Base-by-base conservation (phyloP, 768 basidiomycete genomes). In the Rhizopogon vinicolor region DNA sequence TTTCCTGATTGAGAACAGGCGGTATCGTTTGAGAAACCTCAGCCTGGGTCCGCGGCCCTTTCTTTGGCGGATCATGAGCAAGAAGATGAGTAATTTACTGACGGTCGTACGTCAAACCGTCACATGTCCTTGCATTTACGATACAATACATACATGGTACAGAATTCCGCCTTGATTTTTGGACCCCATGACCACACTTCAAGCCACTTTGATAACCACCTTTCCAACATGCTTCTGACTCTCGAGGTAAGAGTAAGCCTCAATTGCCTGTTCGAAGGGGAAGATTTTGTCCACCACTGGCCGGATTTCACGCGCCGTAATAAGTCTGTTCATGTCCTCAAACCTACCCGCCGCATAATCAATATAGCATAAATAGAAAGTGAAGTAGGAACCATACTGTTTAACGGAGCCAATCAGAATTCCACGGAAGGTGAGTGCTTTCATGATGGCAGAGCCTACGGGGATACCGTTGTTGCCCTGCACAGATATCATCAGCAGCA, bases 191-290 rank as follows among this genome's bases (percentile, higher is more conserved):
- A 14, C 14, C 8, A 2, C 13, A 35, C 33, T 13, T 48, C 18
- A 48, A 28, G 64, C 35, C 28, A 84, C 76, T 67, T 74, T 75
- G 56, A 84, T 79, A 16, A 81, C 79, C 14, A 85, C 75, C 68
- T 87, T 85, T 14, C 85, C 85, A 19, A 84, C 77, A 63, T 85
- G 82, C 55, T 74, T 73, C 57, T 84, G 82, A 1, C 75, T 77
- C 56, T 76, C 72, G 53, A 84, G 70, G 62, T 84, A 75, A 44
- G 70, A 68, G 63, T 80, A 85, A 1, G 84, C 85, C 44, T 77
- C 69, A 29, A 72, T 65, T 6, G 76, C 70, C n/a, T 85, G 65
- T 45, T 80, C 77, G 61, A 84, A 87, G 10, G 70, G 53, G 71
- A 86, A 86, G 0, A 84, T 76, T 66, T 76, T 79, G 72, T 84